Base-by-base conservation (phyloP, 192 early-diverging fungal genomes). In the Gaertneriomyces sp. region DNA sequence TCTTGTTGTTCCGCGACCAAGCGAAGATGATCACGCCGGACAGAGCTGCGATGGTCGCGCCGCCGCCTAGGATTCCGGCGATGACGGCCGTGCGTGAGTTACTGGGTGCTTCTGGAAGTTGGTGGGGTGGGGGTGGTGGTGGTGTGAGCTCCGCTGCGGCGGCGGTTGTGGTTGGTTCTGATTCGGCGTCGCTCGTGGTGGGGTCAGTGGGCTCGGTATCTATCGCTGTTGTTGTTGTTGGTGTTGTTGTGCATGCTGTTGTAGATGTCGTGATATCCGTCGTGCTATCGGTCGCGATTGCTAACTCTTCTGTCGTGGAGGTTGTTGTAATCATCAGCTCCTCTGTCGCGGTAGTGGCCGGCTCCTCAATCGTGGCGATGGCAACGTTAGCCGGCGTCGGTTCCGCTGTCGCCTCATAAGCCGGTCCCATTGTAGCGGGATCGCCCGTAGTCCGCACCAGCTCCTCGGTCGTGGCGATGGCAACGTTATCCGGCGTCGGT, bases 21-120 rank as follows among this genome's bases (percentile, higher is more conserved):
- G 58, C 7, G 16, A 60, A 42, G 43, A 45, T 45, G 58, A 60
- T 45, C 5, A 60, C 19, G n/a, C 58, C 58, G 44, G 58, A 42
- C 5, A 45, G 14, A 45, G 43, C 42, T 4, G 43, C 58, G 42
- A 60, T 45, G n/a, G 58, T 38, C 8, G 58, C 46, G 19, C 17
- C 39, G 14, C 42, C 58, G 4, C 58, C 58, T 5, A 60, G 43
- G 42, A 45, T 38, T 44, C 58, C 58, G 39, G 43, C 58, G 39
- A 60, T 60, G 41, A 60, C 58, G 5, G 44, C 42, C 4, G 58
- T 16, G 39, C 43, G 43, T 4, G 58, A 45, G 5, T 45, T 16
- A 25, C 58, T 45, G 16, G 58, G 58, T 14, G 58, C n/a, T 42
- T 7, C 33, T 45, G 39, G 58, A 4, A 4, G 55, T 8, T 4